Evolutionary conservation across 2,329 filamentous ascomycete genomes (phyloP), one percentile per base, ranked within the genome.

Genomic region (Trichoderma cornu-damae): DNA sequence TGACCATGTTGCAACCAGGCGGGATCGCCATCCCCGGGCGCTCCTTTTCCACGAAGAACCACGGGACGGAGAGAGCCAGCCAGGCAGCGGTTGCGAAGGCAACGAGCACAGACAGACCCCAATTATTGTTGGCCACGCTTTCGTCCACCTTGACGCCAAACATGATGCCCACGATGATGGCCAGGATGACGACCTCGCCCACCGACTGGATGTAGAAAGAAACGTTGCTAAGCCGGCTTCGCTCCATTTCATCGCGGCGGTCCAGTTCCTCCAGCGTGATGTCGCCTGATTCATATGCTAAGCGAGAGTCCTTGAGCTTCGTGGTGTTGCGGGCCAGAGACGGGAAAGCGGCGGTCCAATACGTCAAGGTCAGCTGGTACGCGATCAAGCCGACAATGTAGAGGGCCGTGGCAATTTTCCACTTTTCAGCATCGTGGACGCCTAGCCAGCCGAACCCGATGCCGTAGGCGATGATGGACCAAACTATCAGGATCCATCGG

Each of bases 401-500:
- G 14, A 89, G 68, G 0, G 79, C 85, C 0, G 82, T 76, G 0
- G 75, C 86, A 7, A 77, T 71, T 47, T 79, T 75, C 86, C 86
- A 89, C 65, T 84, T 75, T 3, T 76, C 73, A 14, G 78, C 69
- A 0, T 77, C 79, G 59, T 87, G 82, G 0, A 88, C 83, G 18
- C 83, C 84, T 1, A 88, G 69, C 83, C 85, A 88, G 49, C 77
- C 84, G 61, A 88, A 88, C 1, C 84, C 85, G 60, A 86, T 78
- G 32, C 70, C 84, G 67, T 78, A 88, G 1, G 84, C 82, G 34
- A 87, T 64, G 6, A 85, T 62, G 3, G 83, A 85, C 61, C 85
- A 76, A 7, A 77, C 77, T 48, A 88, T 78, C 7, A 88, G 72
- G 54, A 88, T 82, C 66, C 80, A 84, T 11, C 58, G 58, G 11